phyloP scores from a whole-genome alignment of 768 basidiomycete genomes.

The Suillus discolor region DNA sequence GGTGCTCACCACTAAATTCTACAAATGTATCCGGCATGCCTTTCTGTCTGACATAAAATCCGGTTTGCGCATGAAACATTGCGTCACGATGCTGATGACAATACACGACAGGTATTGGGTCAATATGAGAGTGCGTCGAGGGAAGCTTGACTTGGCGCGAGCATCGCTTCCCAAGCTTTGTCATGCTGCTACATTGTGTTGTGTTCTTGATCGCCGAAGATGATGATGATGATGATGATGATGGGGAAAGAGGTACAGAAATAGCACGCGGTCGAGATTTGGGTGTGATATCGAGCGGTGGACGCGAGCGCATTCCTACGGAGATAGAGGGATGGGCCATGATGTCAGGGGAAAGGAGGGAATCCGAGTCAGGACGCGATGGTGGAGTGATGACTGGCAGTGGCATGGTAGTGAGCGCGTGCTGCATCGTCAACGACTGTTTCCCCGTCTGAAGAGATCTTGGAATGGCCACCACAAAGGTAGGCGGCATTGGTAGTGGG shows the following conservation, averaged over 20 bases:
- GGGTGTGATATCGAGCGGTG: conserved; percentile 16
- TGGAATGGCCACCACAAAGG: conserved; percentile 39
- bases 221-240: conserved; percentile 20
- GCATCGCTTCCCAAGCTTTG: conserved; percentile 67
- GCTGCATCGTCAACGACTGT: conserved; percentile 40
- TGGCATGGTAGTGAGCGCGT: conserved; percentile 27
- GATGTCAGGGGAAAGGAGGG: conserved; percentile 17
- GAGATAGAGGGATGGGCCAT: conserved; percentile 10
- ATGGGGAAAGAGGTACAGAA: conserved; percentile 22
- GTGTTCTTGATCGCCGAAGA: conserved; percentile 22
- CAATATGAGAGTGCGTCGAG: conserved; percentile 23
- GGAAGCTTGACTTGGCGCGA: conserved; percentile 56
- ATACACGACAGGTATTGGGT: conserved; percentile 42
- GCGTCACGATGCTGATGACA: conserved; percentile 68
- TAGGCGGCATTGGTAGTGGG: conserved; percentile 28
- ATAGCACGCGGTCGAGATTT: conserved; percentile 21
- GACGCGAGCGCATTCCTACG: conserved; percentile 13
- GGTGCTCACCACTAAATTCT: conserved; percentile 53
- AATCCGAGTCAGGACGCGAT: conserved; percentile 38
- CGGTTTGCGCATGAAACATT: conserved; percentile 47
- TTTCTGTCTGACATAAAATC: conserved; percentile 57
- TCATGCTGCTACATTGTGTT: conserved; percentile 63
- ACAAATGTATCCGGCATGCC: conserved; percentile 47
- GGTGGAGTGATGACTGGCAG: conserved; percentile 21
- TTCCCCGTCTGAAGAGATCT: conserved; percentile 31